These are phyloP conservation scores for Chlorencoelia australis DNA, from an alignment of 2,329 filamentous ascomycete genomes.

Conservation along the genomic window DNA sequence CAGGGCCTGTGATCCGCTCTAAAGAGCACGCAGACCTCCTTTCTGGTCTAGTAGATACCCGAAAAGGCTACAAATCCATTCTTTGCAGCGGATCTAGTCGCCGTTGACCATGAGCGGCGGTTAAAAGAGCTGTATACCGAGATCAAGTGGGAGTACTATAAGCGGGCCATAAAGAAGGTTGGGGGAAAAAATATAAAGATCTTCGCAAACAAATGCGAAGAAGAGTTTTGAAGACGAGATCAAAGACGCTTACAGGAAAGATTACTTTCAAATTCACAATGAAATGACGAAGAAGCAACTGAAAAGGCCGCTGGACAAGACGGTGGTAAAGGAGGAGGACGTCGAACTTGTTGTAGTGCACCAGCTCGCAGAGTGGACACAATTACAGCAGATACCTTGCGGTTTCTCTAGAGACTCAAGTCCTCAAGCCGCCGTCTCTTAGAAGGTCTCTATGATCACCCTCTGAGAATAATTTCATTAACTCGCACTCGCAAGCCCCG, in stretches of 20 bases:
- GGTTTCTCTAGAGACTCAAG: constrained; percentile 14
- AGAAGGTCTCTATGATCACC: constrained; percentile 14
- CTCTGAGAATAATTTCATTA: no score
- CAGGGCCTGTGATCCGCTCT: no score
- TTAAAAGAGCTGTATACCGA: constrained; percentile 8
- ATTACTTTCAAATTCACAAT: constrained; percentile 14
- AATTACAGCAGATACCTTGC: constrained; percentile 13
- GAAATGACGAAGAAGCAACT: constrained; percentile 14
- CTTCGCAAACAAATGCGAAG: constrained; percentile 8
- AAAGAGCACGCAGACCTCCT: no score
- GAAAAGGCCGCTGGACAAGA: constrained; percentile 5
- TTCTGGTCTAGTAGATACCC: constrained; percentile 10
- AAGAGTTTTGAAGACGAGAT: constrained; percentile 10
- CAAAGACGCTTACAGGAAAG: constrained; percentile 3
- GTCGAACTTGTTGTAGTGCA: constrained; percentile 11
- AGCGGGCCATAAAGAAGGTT: constrained; percentile 12
- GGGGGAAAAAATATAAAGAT: constrained; percentile 6
- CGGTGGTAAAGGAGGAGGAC: constrained; percentile 6
- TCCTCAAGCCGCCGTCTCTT: constrained; percentile 9
- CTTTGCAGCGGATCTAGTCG: constrained; percentile 10
- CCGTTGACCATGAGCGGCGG: constrained; percentile 10
- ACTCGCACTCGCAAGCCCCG: constrained; percentile 10
- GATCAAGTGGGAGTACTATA: constrained; percentile 15
- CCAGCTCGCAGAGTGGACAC: constrained; percentile 15
- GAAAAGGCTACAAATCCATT: background rate